A percentile compares a stretch with the other conserved stretches of the same genome.
phyloP scores from a whole-genome alignment of 441 rosid genomes.

The Hypseocharis bilobata region DNA sequence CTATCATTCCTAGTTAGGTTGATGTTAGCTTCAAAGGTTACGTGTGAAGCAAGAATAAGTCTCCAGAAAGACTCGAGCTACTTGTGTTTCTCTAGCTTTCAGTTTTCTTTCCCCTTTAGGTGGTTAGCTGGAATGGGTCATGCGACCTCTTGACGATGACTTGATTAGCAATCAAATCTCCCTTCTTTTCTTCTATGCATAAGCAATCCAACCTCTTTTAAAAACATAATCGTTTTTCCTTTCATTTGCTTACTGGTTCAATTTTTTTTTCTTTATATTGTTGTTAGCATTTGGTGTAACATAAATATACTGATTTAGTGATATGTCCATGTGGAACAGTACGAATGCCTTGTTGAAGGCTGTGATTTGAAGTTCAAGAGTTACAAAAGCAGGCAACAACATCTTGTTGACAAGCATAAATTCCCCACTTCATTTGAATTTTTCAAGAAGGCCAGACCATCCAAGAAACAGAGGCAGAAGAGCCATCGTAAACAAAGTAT shows the following conservation, averaged over 20 bases:
- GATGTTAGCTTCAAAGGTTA: background rate
- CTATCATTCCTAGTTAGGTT: background rate
- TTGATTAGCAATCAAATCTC: background rate
- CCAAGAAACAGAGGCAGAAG: constrained; percentile 73
- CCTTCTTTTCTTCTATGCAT: background rate
- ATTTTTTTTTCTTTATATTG: background rate
- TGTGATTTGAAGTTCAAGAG: constrained; percentile 69
- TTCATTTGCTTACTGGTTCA: too few relatives aligned
- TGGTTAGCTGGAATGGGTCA: background rate
- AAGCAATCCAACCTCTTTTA: too few relatives aligned
- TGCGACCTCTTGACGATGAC: background rate
- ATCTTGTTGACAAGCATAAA: constrained; percentile 80
- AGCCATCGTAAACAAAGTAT: constrained; percentile 32
- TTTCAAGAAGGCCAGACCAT: constrained; percentile 55
- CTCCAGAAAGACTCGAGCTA: background rate
- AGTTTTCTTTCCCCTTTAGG: background rate
- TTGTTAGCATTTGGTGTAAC: background rate
- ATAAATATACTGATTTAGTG: background rate
- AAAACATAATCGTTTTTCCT: too few relatives aligned
- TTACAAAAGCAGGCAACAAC: constrained; percentile 68
- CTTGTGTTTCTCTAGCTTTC: background rate
- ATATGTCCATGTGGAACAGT: constrained; percentile 33
- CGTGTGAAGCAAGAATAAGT: background rate
- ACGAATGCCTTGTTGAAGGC: constrained; percentile 88
- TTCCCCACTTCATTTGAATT: constrained; percentile 77